Evolutionary conservation across 805 yeast species (phyloP).

Genomic region (Babjeviella inositovora): DNA sequence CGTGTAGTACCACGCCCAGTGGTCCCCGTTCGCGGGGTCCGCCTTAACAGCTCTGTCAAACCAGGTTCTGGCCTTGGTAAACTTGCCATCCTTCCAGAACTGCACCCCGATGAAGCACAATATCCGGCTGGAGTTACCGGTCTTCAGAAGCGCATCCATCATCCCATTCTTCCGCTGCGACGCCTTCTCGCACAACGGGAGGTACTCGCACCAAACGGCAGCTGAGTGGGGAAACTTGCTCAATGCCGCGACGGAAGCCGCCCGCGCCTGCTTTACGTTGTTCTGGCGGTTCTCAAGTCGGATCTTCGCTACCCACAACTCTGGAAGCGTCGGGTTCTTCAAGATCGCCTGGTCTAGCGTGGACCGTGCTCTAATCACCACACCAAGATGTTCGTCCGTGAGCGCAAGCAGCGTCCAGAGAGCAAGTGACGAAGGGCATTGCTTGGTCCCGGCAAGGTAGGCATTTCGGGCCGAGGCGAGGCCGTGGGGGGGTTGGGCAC

Average conservation of each 20-base stretch:
- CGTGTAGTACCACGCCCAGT: conserved; percentile 52
- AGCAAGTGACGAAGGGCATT: conserved; percentile 20
- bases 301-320: conserved; percentile 43
- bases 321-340: conserved; percentile 27
- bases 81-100: conserved; percentile 52
- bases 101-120: conserved; percentile 49
- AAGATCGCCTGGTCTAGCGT: conserved; percentile 51
- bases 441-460: conserved; percentile 29
- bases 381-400: conserved; percentile 25
- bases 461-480: conserved; percentile 25
- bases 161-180: conserved; percentile 40
- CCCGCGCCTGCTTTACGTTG: conserved; percentile 33
- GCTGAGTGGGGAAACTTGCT: conserved; percentile 43
- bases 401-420: conserved; percentile 42
- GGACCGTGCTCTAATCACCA: conserved; percentile 49
- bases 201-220: conserved; percentile 46
- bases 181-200: conserved; percentile 26
- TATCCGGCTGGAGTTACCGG: conserved; percentile 43
- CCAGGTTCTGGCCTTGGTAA: conserved; percentile 55
- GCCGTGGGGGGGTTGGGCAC: conserved; percentile 10
- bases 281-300: conserved; percentile 35
- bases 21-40: conserved; percentile 53
- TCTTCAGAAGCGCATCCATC: conserved; percentile 54
- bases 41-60: conserved; percentile 49
- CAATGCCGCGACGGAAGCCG: conserved; percentile 40